Evolutionary conservation across 805 yeast species (phyloP), one percentile per base, ranked within the genome.

Genomic region (Metschnikowia matae): DNA sequence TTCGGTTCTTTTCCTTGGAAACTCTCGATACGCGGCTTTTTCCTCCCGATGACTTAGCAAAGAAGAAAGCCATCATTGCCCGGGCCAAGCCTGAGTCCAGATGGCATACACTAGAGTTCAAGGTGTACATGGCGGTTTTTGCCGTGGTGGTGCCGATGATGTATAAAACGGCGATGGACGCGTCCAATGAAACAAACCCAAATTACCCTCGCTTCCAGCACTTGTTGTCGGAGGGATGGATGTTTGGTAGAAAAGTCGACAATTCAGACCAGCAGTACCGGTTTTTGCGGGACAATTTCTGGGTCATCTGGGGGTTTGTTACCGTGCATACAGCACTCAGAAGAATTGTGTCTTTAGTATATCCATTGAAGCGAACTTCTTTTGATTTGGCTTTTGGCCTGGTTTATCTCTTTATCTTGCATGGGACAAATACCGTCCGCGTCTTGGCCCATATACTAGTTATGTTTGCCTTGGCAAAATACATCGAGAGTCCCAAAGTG

Each of bases 221-320:
- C 45, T 69, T 84, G 36, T 71, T 92, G 46, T 75, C 85, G 29
- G 74, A 81, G 5, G 98, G 99, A 4, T 92, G 98, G 98, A 70
- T 90, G 58, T 81, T 85, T 63, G 97, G 96, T 7, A 71, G 96
- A 23, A 86, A 85, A 66, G 96, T 89, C 39, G 99, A 94, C 66
- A 91, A 92, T 64, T 86, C 96, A 4, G 99, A 94, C 64, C 74
- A 77, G 32, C 99, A 94, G 66, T 94, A 92, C 62, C 69, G 88
- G 23, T 89, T 90, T 61, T 89, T 94, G 64, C 78, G 99, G 59
- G 85, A 87, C 62, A 90, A 90, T 62, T 74, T 92, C 55, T 79
- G 81, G 11, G 64, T 86, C 44, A 69, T 94, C 44, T 62, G 73
- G n/a, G 79, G 70, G 0, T 71, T 89, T 44, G 75, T 85, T 49